Evolutionary conservation across 2,329 filamentous ascomycete species (phyloP).

Genomic region (Corynespora cassiicola): DNA sequence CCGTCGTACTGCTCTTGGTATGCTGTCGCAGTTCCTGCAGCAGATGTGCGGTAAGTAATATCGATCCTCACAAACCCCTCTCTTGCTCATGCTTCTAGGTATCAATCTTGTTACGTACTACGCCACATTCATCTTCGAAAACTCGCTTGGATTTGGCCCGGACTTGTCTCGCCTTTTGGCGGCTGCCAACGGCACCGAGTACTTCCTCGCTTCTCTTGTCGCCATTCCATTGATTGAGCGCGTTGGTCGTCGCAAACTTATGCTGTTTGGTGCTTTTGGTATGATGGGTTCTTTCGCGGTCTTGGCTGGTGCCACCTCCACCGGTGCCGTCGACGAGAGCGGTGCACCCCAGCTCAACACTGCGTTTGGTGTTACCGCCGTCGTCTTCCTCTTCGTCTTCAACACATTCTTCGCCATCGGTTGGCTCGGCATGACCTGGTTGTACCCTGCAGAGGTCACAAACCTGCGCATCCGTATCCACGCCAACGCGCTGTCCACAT

Average conservation of each 20-base stretch:
- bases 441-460: conserved; percentile 76
- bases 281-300: conserved; percentile 53
- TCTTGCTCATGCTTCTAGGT: conserved; percentile 1
- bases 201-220: conserved; percentile 47
- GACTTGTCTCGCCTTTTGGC: conserved; percentile 43
- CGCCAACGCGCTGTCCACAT: conserved; percentile 63
- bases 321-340: too few relatives aligned
- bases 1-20: too few relatives aligned
- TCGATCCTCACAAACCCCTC: background rate
- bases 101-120: conserved; percentile 22
- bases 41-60: conserved; percentile 1
- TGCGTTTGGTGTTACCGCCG: conserved; percentile 58
- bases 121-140: conserved; percentile 52
- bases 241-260: conserved; percentile 34
- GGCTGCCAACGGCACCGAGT: conserved; percentile 52
- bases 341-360: too few relatives aligned
- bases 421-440: conserved; percentile 62
- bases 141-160: conserved; percentile 51
- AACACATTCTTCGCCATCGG: conserved; percentile 70
- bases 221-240: conserved; percentile 49
- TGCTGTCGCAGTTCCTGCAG: conserved; percentile 43
- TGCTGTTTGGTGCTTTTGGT: conserved; percentile 38
- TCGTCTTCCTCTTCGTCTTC: conserved; percentile 72
- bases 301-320: conserved; percentile 40
- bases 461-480: conserved; percentile 73